These are phyloP conservation scores for Spizellomyces punctatus DNA, from an alignment of 192 early-diverging fungal species.

Conservation along the genomic window DNA sequence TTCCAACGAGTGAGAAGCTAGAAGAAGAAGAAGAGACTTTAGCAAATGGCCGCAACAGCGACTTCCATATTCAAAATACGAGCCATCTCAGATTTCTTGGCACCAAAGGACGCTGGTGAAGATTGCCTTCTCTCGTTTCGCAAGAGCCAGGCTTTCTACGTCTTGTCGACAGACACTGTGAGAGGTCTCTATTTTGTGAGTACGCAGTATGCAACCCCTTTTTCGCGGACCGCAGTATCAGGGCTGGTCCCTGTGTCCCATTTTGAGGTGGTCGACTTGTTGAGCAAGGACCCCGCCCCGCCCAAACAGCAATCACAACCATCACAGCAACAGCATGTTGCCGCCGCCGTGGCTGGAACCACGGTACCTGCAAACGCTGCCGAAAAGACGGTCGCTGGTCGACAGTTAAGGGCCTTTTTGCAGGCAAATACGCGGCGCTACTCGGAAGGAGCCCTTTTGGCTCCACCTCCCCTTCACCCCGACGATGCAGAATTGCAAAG, in stretches of 20 bases:
- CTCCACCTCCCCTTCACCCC: not conserved
- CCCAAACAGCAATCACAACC: not conserved
- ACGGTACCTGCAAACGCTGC: not conserved
- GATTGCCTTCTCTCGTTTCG: slow-evolving; percentile 47
- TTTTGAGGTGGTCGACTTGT: slow-evolving; percentile 50
- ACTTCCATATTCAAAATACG: slow-evolving; percentile 53
- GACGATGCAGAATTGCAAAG: not conserved
- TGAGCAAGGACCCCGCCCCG: slow-evolving; percentile 35
- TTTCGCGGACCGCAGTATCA: slow-evolving; percentile 49
- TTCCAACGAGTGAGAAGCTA: no score
- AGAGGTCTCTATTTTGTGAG: slow-evolving; percentile 52
- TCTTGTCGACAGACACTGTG: slow-evolving; percentile 40
- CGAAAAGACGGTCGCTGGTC: not conserved
- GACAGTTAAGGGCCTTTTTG: not conserved
- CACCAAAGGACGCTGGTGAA: slow-evolving; percentile 29
- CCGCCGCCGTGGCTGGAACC: slow-evolving; percentile 1
- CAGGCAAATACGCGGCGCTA: not conserved
- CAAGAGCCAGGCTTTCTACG: slow-evolving; percentile 55
- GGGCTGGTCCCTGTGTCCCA: slow-evolving; percentile 50
- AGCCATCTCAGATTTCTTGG: slow-evolving; percentile 45
- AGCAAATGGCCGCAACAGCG: slow-evolving; percentile 34
- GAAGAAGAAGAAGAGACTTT: no score
- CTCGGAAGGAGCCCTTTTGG: slow-evolving; percentile 1
- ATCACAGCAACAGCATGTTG: not conserved
- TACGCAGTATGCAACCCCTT: slow-evolving; percentile 56